These are phyloP conservation scores for Arthrobotrys sphaeroides DNA, from an alignment of 2,329 filamentous ascomycete species.

Conservation along the genomic window DNA sequence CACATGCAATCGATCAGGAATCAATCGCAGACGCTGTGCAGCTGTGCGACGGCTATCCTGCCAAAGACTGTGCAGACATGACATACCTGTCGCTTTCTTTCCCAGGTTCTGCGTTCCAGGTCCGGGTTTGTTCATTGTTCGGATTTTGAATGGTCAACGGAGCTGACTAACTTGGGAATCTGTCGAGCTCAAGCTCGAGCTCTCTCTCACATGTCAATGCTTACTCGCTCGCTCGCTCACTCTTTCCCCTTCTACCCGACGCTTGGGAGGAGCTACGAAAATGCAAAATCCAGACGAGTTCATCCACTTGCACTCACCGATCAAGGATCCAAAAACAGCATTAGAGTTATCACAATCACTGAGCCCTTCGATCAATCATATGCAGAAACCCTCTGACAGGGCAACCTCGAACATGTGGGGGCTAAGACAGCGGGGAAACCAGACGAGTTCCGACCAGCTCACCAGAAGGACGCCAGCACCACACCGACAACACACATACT, in stretches of 20 bases:
- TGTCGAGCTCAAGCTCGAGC: neutral
- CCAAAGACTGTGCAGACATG: too few species aligned
- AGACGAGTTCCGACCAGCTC: slow-evolving; percentile 51
- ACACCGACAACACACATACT: slow-evolving; percentile 48
- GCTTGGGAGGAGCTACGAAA: slow-evolving; percentile 30
- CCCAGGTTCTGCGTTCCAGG: neutral
- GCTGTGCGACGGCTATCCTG: slow-evolving; percentile 22
- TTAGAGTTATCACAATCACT: neutral
- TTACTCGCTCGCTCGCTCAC: too few species aligned
- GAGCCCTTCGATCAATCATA: neutral
- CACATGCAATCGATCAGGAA: neutral
- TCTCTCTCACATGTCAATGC: slow-evolving; percentile 27
- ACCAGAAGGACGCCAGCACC: slow-evolving; percentile 28
- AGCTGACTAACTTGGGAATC: slow-evolving; percentile 20
- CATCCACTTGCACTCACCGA: neutral
- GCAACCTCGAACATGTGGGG: slow-evolving; percentile 15
- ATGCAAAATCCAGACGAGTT: slow-evolving; percentile 9
- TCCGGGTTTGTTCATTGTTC: neutral
- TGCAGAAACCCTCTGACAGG: neutral
- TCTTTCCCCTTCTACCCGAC: slow-evolving; percentile 1
- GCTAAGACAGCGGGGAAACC: slow-evolving; percentile 44
- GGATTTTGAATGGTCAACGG: neutral
- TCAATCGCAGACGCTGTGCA: slow-evolving; percentile 26
- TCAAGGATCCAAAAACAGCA: slow-evolving; percentile 28
- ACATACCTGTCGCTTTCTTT: slow-evolving; percentile 7